Evolutionary conservation across 2,329 filamentous ascomycete species (phyloP), one percentile per base, ranked within the genome.

Genomic region (Sphaerulina populicola): DNA sequence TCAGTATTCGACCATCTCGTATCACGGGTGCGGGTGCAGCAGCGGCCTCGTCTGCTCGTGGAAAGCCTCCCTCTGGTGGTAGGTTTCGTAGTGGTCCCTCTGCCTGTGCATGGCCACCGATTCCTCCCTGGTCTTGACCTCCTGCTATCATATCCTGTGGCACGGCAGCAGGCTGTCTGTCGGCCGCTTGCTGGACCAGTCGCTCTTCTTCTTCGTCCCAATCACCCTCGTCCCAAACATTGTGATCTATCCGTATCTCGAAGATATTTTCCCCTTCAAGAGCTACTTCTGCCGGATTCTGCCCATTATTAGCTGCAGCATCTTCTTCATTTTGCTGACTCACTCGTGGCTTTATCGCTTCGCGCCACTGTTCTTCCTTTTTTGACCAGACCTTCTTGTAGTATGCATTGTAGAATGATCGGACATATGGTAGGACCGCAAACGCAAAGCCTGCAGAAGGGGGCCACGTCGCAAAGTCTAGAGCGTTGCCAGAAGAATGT

Each of bases 361-460:
- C 75, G 15, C 82, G 71, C 82, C 82, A 85, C 48, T 72, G 74
- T 57, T 73, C 73, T 61, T 83, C 80, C 47, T 76, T 68, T 15
- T 75, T 72, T 12, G 75, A 72, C 69, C 82, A 82, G 2, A 80
- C 62, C 40, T 72, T 73, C 39, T 81, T 74, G 62, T 85, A 86
- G 46, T 82, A 71, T 29, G 74, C 71, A 50, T 81, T 80, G 67
- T 88, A 88, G 18, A 77, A 71, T 30, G 75, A 75, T 47, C 82
- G 78, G 2, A 85, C 61, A 57, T 85, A 85, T 0, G 84, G 84
- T 3, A 88, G 67, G 4, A 80, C 72, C 2, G 82, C 80, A 57
- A 87, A 79, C 2, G 81, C 78, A 58, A 85, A 77, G 23, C 79
- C 77, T 11, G 83, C 78, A 42, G 77, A 80, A 1, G 83, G 83